Evolutionary conservation across 2,329 filamentous ascomycete genomes (phyloP), one percentile per base, ranked within the genome.

Genomic region (Pseudocercospora vitis): DNA sequence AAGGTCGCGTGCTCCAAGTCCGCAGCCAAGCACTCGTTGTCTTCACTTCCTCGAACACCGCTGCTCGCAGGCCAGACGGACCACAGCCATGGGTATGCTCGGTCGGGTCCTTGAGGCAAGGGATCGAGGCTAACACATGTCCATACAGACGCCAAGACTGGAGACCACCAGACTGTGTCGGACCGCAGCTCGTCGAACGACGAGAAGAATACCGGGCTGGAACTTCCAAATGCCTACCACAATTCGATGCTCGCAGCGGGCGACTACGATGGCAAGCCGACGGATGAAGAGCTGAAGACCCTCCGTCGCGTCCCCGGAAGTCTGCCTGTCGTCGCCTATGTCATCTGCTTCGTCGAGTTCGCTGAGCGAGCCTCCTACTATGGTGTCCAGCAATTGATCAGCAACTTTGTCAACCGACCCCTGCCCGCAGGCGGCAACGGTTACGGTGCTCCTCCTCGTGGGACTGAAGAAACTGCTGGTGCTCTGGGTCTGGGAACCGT

Each of bases 401-500:
- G 76, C 56, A 78, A 78, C 61, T 78, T 77, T 63, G 76, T 78
- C 55, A 65, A 68, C 33, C 63, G 64, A 23, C 57, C 57, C 9
- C 62, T 60, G 4, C 65, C 65, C 2, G 31, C 8, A 1, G 55
- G 55, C 16, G 58, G 58, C 14, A 60, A 60, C 26, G n/a, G 11
- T 4, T 61, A 55, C 26, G 62, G 63, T 57, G 67, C 73, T n/a
- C 74, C 74, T 48, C 65, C 66, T 19, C 68, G 68, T 52, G 57
- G 54, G 59, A 74, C 74, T 53, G 64, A 73, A 16, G 74, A 74
- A 31, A 63, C 47, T 24, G 57, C 54, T 44, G 62, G 53, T 50
- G 79, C 89, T 65, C 80, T 90, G 65, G 86, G 87, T 24, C 68
- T 89, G 19, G 88, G 88, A 40, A 88, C 86, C 0, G 87, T 87